These are phyloP conservation scores for Tolypocladium pustulatum DNA, from an alignment of 2,329 filamentous ascomycete genomes.

Conservation along the genomic window DNA sequence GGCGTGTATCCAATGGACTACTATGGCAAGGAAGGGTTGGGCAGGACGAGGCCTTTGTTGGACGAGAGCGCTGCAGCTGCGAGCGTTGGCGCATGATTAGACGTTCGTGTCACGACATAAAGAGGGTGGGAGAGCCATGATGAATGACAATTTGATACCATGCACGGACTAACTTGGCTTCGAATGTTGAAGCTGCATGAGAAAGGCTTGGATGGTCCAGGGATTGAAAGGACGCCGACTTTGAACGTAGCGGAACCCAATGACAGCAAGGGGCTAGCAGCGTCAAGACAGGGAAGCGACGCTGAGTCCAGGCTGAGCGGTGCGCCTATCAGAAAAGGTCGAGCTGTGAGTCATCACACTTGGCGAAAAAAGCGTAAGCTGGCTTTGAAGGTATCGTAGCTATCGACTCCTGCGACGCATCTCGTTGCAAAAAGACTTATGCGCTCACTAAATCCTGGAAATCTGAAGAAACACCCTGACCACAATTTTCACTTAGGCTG, in stretches of 20 bases:
- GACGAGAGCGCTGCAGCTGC: slow-evolving; percentile 7
- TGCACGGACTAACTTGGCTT: too few species aligned
- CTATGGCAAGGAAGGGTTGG: slow-evolving; percentile 84
- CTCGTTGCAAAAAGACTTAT: background rate
- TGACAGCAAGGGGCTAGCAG: background rate
- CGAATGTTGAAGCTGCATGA: background rate
- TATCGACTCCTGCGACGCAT: background rate
- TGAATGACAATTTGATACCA: background rate
- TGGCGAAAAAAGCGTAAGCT: background rate
- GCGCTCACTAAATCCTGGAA: background rate
- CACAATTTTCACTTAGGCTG: background rate
- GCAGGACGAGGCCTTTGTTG: slow-evolving; percentile 54
- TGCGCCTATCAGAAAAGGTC: background rate
- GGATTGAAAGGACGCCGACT: background rate
- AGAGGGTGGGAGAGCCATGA: background rate
- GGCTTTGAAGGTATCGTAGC: background rate
- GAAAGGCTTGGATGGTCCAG: background rate
- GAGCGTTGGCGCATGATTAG: background rate
- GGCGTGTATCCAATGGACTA: slow-evolving; percentile 96
- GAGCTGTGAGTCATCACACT: background rate
- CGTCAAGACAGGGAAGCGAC: background rate
- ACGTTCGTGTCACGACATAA: background rate
- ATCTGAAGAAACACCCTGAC: background rate
- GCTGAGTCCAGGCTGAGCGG: background rate
- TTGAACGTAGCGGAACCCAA: background rate